These are phyloP conservation scores for Orychophragmus violaceus DNA, from an alignment of 345 rosid genomes.

Conservation along the genomic window DNA sequence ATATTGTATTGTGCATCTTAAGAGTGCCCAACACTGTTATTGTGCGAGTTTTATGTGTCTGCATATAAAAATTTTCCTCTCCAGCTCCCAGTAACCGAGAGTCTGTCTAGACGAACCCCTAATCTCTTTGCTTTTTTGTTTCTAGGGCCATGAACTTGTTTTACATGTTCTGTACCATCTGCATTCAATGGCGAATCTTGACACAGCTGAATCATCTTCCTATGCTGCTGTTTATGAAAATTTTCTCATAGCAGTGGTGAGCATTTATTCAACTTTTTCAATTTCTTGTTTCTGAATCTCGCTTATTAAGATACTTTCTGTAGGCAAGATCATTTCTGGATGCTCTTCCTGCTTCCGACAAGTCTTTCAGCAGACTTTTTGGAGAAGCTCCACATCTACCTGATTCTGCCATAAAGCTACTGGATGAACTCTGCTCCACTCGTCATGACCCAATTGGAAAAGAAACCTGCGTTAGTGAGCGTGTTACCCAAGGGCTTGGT, in stretches of 20 bases:
- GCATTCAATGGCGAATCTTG: slow-evolving; percentile 46
- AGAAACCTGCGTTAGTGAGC: slow-evolving; percentile 67
- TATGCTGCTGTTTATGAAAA: slow-evolving; percentile 61
- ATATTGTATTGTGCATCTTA: slow-evolving; percentile 3
- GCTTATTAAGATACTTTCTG: slow-evolving; percentile 30
- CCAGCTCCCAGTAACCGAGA: slow-evolving; percentile 2
- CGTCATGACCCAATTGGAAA: slow-evolving; percentile 54
- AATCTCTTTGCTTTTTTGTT: slow-evolving; percentile 15
- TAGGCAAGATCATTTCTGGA: slow-evolving; percentile 83
- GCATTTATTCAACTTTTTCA: slow-evolving; percentile 25
- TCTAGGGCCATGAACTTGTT: slow-evolving; percentile 91
- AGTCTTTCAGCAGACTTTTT: slow-evolving; percentile 86
- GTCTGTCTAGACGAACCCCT: slow-evolving; percentile 9
- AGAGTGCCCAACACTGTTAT: slow-evolving; percentile 5
- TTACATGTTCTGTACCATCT: slow-evolving; percentile 77
- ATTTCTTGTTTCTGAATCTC: slow-evolving; percentile 12
- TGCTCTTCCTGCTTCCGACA: slow-evolving; percentile 88
- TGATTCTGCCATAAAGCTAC: slow-evolving; percentile 59
- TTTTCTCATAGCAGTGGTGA: slow-evolving; percentile 80
- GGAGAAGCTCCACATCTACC: slow-evolving; percentile 90
- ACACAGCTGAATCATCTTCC: slow-evolving; percentile 42
- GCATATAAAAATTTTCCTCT: background rate
- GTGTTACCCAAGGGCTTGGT: slow-evolving; percentile 95
- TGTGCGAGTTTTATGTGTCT: background rate
- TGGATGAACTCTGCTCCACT: slow-evolving; percentile 76